A percentile compares a stretch with the other conserved stretches of the same genome.
Conservation (phyloP, 2,329 filamentous ascomycete species). For the Exophiala lecanii-corni region DNA sequence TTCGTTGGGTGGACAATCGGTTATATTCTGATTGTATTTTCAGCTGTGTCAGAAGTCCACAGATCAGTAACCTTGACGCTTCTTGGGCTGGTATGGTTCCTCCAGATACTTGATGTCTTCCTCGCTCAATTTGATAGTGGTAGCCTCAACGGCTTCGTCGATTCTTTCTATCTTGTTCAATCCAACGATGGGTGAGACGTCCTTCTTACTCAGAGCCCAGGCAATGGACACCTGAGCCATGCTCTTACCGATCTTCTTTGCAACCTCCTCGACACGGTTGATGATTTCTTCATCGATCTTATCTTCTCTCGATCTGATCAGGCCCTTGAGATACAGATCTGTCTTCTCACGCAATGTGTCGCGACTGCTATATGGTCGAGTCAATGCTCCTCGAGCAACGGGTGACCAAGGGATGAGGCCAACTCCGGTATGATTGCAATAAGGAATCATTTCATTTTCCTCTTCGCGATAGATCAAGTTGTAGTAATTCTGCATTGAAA, state of each 20-base stretch:
- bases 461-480: conserved; percentile 40
- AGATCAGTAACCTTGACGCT: conserved; percentile 21
- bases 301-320: conserved; percentile 39
- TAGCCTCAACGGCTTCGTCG: conserved; percentile 53
- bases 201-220: conserved; percentile 54
- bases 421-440: conserved; percentile 36
- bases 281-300: conserved; percentile 52
- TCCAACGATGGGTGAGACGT: conserved; percentile 57
- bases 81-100: conserved; percentile 56
- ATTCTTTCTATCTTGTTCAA: conserved; percentile 57
- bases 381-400: conserved; percentile 42
- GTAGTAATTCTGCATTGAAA: conserved; percentile 50
- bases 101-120: conserved; percentile 61
- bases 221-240: conserved; percentile 63
- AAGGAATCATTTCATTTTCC: conserved; percentile 44
- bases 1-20: no score
- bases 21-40: no score
- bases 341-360: conserved; percentile 42
- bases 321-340: conserved; percentile 38
- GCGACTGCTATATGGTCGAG: conserved; percentile 42
- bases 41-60: no score
- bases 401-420: conserved; percentile 39
- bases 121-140: conserved; percentile 46
- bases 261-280: conserved; percentile 53
- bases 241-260: conserved; percentile 52